Evolutionary conservation across 164 flowering plant genomes (phyloP).

Genomic region (Saururus chinensis): DNA sequence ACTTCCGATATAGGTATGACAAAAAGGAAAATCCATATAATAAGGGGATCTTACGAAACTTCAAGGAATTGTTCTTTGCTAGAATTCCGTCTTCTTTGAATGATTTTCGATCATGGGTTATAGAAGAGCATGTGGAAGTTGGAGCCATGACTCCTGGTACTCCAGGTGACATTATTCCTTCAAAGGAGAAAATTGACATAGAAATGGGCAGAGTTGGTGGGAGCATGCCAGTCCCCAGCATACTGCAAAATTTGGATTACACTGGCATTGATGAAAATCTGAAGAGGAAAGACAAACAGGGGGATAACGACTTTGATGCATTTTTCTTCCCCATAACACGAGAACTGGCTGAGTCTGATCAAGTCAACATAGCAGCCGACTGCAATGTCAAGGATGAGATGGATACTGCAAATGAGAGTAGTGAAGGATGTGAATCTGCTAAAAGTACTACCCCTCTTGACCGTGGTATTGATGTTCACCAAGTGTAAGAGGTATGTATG

Average conservation of each 20-base stretch:
- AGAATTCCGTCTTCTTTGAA: constrained; percentile 53
- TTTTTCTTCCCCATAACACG: constrained; percentile 18
- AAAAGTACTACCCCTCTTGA: background rate
- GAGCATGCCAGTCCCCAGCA: constrained; percentile 39
- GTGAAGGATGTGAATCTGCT: constrained; percentile 12
- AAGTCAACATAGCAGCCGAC: constrained; percentile 7
- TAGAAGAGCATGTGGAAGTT: constrained; percentile 22
- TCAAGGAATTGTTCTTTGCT: constrained; percentile 41
- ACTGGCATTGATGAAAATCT: constrained; percentile 37
- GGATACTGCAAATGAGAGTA: background rate
- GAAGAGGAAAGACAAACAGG: constrained; percentile 34
- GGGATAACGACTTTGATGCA: constrained; percentile 21
- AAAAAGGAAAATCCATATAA: constrained; percentile 73
- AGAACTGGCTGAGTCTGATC: constrained; percentile 13
- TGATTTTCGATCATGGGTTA: constrained; percentile 44
- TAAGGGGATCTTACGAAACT: constrained; percentile 42
- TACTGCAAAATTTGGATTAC: constrained; percentile 52
- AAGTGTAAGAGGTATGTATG: background rate
- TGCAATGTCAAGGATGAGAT: background rate
- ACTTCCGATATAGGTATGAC: constrained; percentile 86
- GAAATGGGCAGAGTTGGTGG: constrained; percentile 46
- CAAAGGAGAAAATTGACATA: constrained; percentile 57
- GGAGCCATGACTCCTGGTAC: constrained; percentile 18
- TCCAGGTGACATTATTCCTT: constrained; percentile 11
- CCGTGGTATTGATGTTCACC: background rate